Conservation (phyloP, 208 protist species). For the Leishmania tropica region DNA sequence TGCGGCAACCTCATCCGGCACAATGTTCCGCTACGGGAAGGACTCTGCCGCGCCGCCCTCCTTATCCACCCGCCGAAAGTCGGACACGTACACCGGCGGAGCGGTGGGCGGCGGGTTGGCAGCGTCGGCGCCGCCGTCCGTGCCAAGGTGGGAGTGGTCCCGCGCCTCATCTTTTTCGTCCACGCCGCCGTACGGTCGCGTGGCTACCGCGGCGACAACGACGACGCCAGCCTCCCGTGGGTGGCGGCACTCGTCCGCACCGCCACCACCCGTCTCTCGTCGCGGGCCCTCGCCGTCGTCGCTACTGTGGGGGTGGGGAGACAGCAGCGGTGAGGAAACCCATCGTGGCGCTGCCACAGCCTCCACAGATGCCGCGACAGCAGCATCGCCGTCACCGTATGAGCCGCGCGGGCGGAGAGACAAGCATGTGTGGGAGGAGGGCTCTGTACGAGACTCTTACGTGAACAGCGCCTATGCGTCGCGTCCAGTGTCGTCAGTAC, state of each 20-base stretch:
- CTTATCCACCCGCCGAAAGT: background rate
- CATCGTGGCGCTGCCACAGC: background rate
- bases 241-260: conserved; percentile 17
- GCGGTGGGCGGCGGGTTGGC: background rate
- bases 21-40: conserved; percentile 16
- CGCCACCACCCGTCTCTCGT: background rate
- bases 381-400: conserved; percentile 8
- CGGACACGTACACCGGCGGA: background rate
- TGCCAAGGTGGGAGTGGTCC: background rate
- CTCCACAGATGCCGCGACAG: background rate
- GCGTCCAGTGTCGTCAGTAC: background rate
- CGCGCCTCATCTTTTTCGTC: background rate
- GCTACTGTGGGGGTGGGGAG: conserved; percentile 33
- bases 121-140: background rate
- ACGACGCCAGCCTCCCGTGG: background rate
- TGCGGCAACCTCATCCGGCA: background rate
- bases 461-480: background rate
- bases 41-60: background rate
- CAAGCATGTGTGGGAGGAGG: background rate
- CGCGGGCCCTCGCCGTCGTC: conserved; percentile 14
- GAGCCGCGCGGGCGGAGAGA: background rate
- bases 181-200: background rate
- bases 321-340: background rate
- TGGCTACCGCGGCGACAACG: background rate
- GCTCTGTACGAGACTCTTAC: background rate